Evolutionary conservation across 2,329 filamentous ascomycete species (phyloP).

Genomic region (Fusarium irregulare): DNA sequence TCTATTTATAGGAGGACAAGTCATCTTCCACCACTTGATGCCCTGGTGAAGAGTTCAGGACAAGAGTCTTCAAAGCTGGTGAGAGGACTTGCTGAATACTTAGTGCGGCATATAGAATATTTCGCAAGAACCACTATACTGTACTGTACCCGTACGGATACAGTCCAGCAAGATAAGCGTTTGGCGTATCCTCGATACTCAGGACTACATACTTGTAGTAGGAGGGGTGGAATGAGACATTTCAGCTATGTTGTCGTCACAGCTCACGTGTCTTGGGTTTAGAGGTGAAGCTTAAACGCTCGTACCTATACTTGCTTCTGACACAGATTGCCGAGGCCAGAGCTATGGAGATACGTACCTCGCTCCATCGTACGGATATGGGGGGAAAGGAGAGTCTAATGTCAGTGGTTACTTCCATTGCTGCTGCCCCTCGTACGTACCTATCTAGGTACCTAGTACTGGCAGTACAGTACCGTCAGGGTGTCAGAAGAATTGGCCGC

Average conservation of each 20-base stretch:
- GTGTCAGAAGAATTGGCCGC: too few relatives aligned
- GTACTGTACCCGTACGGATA: not conserved
- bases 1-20: slow-evolving; percentile 10
- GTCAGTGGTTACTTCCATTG: not conserved
- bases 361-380: not conserved
- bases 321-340: slow-evolving; percentile 12
- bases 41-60: not conserved
- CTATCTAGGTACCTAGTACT: too few relatives aligned
- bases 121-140: not conserved
- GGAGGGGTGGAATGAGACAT: slow-evolving; percentile 31
- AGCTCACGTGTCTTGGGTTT: slow-evolving; percentile 32
- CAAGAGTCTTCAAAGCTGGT: not conserved
- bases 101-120: not conserved
- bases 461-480: too few relatives aligned
- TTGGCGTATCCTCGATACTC: slow-evolving; percentile 1
- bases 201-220: not conserved
- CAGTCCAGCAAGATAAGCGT: slow-evolving; percentile 11
- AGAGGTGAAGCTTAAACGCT: slow-evolving; percentile 6
- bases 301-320: slow-evolving; percentile 26
- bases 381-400: not conserved
- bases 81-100: not conserved
- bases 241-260: slow-evolving; percentile 24
- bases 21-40: slow-evolving; percentile 16
- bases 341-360: slow-evolving; percentile 27
- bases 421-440: slow-evolving; percentile 32